Base-by-base conservation (phyloP, 192 early-diverging fungal species). In the Phycomyces blakesleeanus region DNA sequence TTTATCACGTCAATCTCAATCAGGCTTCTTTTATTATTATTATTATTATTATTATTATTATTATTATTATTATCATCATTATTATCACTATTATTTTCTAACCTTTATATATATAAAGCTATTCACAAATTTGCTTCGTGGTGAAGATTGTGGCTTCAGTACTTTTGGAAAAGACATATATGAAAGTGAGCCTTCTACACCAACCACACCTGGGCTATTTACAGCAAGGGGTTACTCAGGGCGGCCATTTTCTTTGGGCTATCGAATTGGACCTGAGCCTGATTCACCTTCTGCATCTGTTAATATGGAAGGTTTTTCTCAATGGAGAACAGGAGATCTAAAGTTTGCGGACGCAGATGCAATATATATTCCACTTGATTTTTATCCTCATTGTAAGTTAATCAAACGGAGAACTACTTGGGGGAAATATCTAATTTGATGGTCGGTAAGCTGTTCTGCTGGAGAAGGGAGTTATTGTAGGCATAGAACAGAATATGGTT, bases 331-430 rank as follows among this genome's bases (percentile, higher is more conserved):
- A 6, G 38, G 27, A 11, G 14, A 63, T 16, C 53, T 72, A 21
- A 42, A 57, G 38, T 34, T 57, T 22, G 49, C 64, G 3, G 56
- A 54, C 49, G 57, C 55, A 18, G 66, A 77, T 50, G 73, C 78
- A 12, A 62, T 90, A 38, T 69, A 76, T 22, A 83, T 91, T 54
- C 70, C 77, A 15, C 56, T 89, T 9, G 91, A 92, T 52, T 93
- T 88, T 68, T 92, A 91, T 69, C 90, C 90, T 11, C 74, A 91
- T 25, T 80, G 90, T 93, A 76, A 72, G 75, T 69, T 16, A 25
- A 4, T 20, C 21, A 44, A 8, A 18, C n/a, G n/a, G n/a, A n/a
- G n/a, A 6, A 34, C 2, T 21, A 15, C 2, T 25, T 59, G 39
- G n/a, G 20, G 8, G 7, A 41, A 27, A 27, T 2, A 15, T 55